Conservation (phyloP, 345 rosid genomes). For the Euclidium syriacum region DNA sequence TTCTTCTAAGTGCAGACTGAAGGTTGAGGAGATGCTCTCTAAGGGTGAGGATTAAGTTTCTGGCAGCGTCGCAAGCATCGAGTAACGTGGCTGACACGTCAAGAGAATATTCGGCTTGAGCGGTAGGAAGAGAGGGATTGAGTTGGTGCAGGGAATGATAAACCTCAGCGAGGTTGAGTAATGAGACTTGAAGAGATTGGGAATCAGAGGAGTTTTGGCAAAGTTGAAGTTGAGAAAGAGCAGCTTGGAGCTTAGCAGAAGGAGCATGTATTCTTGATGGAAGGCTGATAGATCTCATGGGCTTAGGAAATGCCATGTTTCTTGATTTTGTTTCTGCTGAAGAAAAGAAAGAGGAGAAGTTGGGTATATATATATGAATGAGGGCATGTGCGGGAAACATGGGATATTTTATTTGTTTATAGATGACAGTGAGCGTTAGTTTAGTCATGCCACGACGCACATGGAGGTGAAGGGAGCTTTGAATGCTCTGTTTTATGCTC, state of each 20-base stretch:
- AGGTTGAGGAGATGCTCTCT: slow-evolving; percentile 38
- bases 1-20: slow-evolving; percentile 50
- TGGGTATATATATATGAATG: slow-evolving; percentile 20
- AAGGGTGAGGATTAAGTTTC: slow-evolving; percentile 33
- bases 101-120: slow-evolving; percentile 36
- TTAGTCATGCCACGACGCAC: slow-evolving; percentile 27
- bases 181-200: slow-evolving; percentile 29
- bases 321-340: slow-evolving; percentile 6
- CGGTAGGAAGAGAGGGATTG: slow-evolving; percentile 30
- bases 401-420: slow-evolving; percentile 15
- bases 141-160: slow-evolving; percentile 36
- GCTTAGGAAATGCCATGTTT: slow-evolving; percentile 29
- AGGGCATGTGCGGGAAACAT: slow-evolving; percentile 29
- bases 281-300: slow-evolving; percentile 46
- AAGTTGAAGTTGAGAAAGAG: slow-evolving; percentile 39
- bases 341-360: slow-evolving; percentile 15
- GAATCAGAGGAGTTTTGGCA: slow-evolving; percentile 26
- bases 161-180: slow-evolving; percentile 41
- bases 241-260: slow-evolving; percentile 40
- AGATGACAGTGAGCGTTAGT: slow-evolving; percentile 16
- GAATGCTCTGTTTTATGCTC: slow-evolving; percentile 8
- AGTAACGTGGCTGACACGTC: slow-evolving; percentile 42
- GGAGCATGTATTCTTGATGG: slow-evolving; percentile 52
- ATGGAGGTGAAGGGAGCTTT: slow-evolving; percentile 29
- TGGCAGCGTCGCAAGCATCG: slow-evolving; percentile 37